Base-by-base conservation (phyloP, 345 rosid genomes). In the Eucalyptus rudis region DNA sequence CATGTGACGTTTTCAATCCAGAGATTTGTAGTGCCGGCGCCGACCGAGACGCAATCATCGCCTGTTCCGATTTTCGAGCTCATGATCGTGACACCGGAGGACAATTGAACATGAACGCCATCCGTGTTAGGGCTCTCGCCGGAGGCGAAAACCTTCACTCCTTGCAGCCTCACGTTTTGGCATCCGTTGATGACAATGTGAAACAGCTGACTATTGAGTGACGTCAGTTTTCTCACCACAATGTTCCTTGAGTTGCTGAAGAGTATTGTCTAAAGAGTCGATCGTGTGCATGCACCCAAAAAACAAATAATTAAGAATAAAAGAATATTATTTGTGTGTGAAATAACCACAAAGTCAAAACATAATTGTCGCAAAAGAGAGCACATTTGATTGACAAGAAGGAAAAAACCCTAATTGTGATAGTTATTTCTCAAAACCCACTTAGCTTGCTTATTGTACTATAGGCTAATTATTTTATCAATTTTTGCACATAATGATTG, bases 121-220 rank as follows among this genome's bases (percentile, higher is more conserved):
- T 96, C 99, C 5, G 98, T 97, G 93, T 97, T 97, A 4, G 97
- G 97, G 88, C 99, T 97, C 49, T 90, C 50, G 24, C 95, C 93
- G 11, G 95, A 56, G 44, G 98, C 95, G 13, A 89, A 90, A 29
- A 97, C 89, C 86, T 86, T 93, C 20, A 94, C 91, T 54, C 94
- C 94, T 56, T 92, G 90, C n/a, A 96, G 54, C 87, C 89, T 91
- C 44, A 94, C 96, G 45, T 97, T 91, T 22, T 90, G 86, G 88
- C 97, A 97, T n/a, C 93, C 93, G 76, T 93, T 90, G 89, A 97
- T 88, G n/a, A 91, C 98, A 27, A 95, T 89, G 89, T 95, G 95
- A 86, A 90, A 93, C 95, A 93, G 87, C 85, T 95, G 98, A 86
- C 99, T 95, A 91, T 95, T 93, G 2, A 93, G 68, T 22, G 97